A percentile compares a stretch with the other conserved stretches of the same genome.
These are phyloP conservation scores for Fusarium pseudonygamai DNA, from an alignment of 2,329 filamentous ascomycete genomes.

Conservation along the genomic window DNA sequence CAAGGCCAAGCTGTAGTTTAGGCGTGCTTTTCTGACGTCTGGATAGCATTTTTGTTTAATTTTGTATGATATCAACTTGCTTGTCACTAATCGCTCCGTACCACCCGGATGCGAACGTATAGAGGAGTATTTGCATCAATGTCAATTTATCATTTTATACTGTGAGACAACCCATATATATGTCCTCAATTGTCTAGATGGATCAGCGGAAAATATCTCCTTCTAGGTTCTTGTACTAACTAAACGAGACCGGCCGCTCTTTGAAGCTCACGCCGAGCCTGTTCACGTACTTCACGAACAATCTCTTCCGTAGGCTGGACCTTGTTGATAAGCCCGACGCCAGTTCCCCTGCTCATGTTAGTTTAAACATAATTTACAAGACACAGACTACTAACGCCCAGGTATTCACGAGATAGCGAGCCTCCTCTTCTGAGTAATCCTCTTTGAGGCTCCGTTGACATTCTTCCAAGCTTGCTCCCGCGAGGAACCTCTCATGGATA, in stretches of 20 bases:
- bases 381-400: conserved; percentile 49
- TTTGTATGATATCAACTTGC: conserved; percentile 40
- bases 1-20: conserved; percentile 80
- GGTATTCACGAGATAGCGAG: conserved; percentile 46
- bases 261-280: conserved; percentile 48
- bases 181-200: conserved; percentile 27
- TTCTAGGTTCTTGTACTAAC: not conserved
- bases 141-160: conserved; percentile 8
- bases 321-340: conserved; percentile 56
- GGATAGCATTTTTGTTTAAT: conserved; percentile 14
- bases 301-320: conserved; percentile 54
- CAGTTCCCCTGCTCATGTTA: conserved; percentile 50
- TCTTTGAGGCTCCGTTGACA: conserved; percentile 52
- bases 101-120: conserved; percentile 26
- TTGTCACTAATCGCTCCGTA: conserved; percentile 10
- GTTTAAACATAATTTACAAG: not conserved
- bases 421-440: conserved; percentile 49
- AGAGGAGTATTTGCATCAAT: conserved; percentile 30
- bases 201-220: not conserved
- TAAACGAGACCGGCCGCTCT: conserved; percentile 38
- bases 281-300: conserved; percentile 53
- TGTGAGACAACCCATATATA: conserved; percentile 22
- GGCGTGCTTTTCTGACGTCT: not conserved
- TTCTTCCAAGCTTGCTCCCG: conserved; percentile 54
- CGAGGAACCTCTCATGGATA: conserved; percentile 52